phyloP scores from a whole-genome alignment of 352 stramenopile genomes.

The Phytophthora vignae region DNA sequence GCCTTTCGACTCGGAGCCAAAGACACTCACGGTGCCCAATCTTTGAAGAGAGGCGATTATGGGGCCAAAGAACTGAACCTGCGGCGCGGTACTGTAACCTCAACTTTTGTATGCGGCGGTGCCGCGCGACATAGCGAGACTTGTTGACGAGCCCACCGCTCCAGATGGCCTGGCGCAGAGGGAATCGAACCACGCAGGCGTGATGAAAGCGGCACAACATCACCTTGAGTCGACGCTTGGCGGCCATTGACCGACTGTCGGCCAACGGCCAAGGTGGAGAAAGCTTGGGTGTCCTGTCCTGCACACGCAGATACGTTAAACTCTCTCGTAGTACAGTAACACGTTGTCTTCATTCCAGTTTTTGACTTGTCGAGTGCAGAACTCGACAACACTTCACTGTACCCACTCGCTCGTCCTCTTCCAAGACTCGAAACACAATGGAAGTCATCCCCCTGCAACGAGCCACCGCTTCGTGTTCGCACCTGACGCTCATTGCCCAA shows the following conservation, averaged over 20 bases:
- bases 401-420: not conserved
- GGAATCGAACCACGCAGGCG: not conserved
- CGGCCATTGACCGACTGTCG: no score
- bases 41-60: slow-evolving; percentile 17
- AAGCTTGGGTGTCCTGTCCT: no score
- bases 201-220: not conserved
- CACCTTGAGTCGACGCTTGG: no score
- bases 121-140: slow-evolving; percentile 24
- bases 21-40: slow-evolving; percentile 16
- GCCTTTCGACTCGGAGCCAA: slow-evolving; percentile 2
- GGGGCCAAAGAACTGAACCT: not conserved
- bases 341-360: slow-evolving; percentile 4
- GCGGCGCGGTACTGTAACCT: not conserved
- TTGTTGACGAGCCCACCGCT: slow-evolving; percentile 23
- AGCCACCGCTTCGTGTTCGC: no score
- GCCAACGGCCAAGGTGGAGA: no score
- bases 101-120: slow-evolving; percentile 6
- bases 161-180: slow-evolving; percentile 13
- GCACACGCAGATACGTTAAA: no score
- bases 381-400: not conserved
- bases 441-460: no score
- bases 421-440: slow-evolving; percentile 7
- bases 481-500: no score
- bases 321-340: not conserved
- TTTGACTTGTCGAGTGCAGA: slow-evolving; percentile 6